Evolutionary conservation across 768 basidiomycete species (phyloP).

Genomic region (Gelatoporia subvermispora): DNA sequence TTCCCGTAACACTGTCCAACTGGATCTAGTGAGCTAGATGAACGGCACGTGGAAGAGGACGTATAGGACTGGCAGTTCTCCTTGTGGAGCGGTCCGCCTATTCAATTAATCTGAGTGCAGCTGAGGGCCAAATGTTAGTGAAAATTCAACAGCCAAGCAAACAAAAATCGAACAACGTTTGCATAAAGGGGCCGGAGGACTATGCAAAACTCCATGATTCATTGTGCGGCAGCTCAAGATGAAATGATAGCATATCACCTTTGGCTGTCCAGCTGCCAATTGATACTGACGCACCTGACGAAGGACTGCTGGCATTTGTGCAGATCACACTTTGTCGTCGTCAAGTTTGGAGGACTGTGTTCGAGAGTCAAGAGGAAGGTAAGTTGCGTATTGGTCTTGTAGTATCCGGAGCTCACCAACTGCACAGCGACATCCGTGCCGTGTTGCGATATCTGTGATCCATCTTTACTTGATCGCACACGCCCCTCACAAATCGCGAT

Average conservation of each 20-base stretch:
- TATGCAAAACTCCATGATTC: conserved; percentile 10
- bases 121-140: neutral
- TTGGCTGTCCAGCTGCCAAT: conserved; percentile 4
- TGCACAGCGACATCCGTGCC: no score
- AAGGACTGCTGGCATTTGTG: conserved; percentile 26
- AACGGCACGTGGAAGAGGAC: conserved; percentile 19
- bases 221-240: neutral
- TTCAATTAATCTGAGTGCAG: neutral
- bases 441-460: no score
- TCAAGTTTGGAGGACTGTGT: no score
- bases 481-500: no score
- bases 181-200: conserved; percentile 1
- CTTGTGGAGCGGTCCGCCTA: conserved; percentile 11
- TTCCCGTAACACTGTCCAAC: conserved; percentile 23
- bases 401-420: no score
- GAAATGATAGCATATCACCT: neutral
- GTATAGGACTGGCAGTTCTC: conserved; percentile 13
- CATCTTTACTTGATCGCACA: no score
- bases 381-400: no score
- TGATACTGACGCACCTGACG: conserved; percentile 13
- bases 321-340: conserved; percentile 13
- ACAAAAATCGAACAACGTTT: neutral
- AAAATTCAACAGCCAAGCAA: neutral
- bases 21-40: conserved; percentile 31
- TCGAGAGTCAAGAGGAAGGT: no score